Base-by-base conservation (phyloP, 208 protist species). In the Leishmania lainsoni region DNA sequence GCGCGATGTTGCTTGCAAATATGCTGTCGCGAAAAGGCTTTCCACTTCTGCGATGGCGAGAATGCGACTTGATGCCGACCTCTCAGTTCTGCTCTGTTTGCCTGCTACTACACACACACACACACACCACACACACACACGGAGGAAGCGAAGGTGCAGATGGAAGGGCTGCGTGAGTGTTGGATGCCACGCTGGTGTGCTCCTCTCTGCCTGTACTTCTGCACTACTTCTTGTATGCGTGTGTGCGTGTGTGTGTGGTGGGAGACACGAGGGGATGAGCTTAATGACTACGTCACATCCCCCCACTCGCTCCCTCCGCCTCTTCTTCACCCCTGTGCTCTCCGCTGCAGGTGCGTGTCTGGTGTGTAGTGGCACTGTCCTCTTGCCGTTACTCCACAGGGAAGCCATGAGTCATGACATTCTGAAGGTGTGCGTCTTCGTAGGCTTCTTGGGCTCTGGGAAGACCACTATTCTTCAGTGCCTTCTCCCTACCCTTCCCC, bases 401-500 rank as follows among this genome's bases (percentile, higher is more conserved):
- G 69, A 2, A 73, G 69, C 20, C 26, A 73, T 73, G 69, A n/a
- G 12, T 0, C 72, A 61, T 26, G 51, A 76, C 32, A 61, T 32
- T 8, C 72, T 76, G 49, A 56, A 76, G 5, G 51, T 56, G 17
- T 76, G 52, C 48, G 32, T 56, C 51, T 76, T 56, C 32, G 29
- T 32, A 17, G 52, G 72, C 51, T 76, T 61, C 51, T 48, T 76
- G 52, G 72, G 72, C 51, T 14, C 48, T 20, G 72, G 52, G 5
- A 76, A 56, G 72, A 76, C 72, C 17, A 61, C 72, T 4, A 35
- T 61, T 26, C 48, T 76, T 16, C 72, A 76, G 51, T n/a, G 72
- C 20, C 48, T 76, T 61, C 51, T 76, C 17, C 29, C 20, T 52
- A 61, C 72, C 16, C 48, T 76, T 8, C 72, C 72, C 35, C n/a